Conservation (phyloP, 768 basidiomycete species). For the Termitomyces eurrhizus region DNA sequence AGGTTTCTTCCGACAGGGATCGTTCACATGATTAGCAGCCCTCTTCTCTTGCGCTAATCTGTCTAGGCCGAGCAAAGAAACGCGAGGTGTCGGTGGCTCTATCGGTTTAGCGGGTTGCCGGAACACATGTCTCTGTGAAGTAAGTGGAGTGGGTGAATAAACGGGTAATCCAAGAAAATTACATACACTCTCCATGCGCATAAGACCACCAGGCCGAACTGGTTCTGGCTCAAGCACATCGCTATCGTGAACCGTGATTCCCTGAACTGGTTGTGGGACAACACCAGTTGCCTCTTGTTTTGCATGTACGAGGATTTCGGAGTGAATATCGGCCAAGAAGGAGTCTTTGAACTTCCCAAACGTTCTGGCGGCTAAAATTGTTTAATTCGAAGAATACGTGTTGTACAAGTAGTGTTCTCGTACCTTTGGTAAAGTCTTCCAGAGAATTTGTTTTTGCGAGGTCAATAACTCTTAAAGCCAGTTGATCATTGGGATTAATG, state of each 20-base stretch:
- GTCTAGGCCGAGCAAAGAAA: slow-evolving; percentile 85
- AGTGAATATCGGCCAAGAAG: slow-evolving; percentile 74
- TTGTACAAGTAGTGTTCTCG: slow-evolving; percentile 14
- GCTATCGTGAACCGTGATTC: slow-evolving; percentile 73
- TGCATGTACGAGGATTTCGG: slow-evolving; percentile 70
- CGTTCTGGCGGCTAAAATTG: slow-evolving; percentile 55
- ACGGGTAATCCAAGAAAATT: not conserved
- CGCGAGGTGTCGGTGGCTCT: slow-evolving; percentile 73
- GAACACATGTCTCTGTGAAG: slow-evolving; percentile 71
- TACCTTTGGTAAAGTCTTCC: slow-evolving; percentile 68
- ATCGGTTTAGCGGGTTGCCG: slow-evolving; percentile 67
- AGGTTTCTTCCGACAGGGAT: slow-evolving; percentile 61
- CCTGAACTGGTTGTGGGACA: slow-evolving; percentile 58
- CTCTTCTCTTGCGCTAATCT: slow-evolving; percentile 87
- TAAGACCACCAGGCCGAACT: slow-evolving; percentile 72
- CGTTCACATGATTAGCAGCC: slow-evolving; percentile 48
- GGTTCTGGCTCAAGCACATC: slow-evolving; percentile 85
- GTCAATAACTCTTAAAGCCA: slow-evolving; percentile 75
- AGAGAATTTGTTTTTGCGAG: slow-evolving; percentile 69
- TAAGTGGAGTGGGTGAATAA: slow-evolving; percentile 1
- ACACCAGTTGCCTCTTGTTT: slow-evolving; percentile 58
- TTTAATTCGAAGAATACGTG: slow-evolving; percentile 1
- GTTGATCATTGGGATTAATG: slow-evolving; percentile 78
- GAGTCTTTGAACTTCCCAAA: slow-evolving; percentile 87
- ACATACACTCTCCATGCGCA: slow-evolving; percentile 60